Base-by-base conservation (phyloP, 192 early-diverging fungal species). In the Chytriomyces hyalinus region DNA sequence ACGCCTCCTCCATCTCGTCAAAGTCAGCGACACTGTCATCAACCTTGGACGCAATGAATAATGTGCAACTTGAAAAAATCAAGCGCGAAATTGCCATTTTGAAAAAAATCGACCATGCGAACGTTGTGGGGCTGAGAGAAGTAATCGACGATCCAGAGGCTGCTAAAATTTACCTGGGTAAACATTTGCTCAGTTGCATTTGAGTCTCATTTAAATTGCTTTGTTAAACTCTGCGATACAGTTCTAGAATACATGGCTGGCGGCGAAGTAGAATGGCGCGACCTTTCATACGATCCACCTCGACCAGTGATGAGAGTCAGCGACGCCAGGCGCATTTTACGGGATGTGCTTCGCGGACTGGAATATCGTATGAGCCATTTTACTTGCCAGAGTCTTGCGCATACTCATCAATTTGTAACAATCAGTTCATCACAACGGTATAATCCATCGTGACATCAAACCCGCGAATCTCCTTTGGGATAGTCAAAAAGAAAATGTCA, bases 381-480 rank as follows among this genome's bases (percentile, higher is more conserved):
- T 65, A 22, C 20, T 47, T 45, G 17, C 3, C 75, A 20, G 20
- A 5, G 20, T 13, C 1, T 46, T 65, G 15, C 57, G 17, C 20
- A 11, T 28, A 51, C 47, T 78, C 43, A 13, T 44, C 74, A 22
- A 64, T 20, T 9, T 81, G 28, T 69, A 43, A 8, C n/a, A 64
- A 36, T 6, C 75, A 93, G 92, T 98, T 63, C 96, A 98, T 77
- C 92, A 92, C 69, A 94, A 93, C 67, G 96, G 98, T 22, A 96
- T 99, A 61, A 91, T 99, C 45, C 98, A 99, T 77, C 90, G 97
- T 47, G 98, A 99, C 75, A 94, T 99, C 81, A 99, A 99, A 86
- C 97, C 98, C 2, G 96, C 96, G 24, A 99, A 99, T 78, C 83
- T 99, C 49, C 84, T 99, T 13, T 81, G 92, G 63, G 86, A 84